Percentiles rank a stretch among this genome's conserved stretches.
Evolutionary conservation across 768 basidiomycete species (phyloP).

Genomic region (Termitomyces sp.): DNA sequence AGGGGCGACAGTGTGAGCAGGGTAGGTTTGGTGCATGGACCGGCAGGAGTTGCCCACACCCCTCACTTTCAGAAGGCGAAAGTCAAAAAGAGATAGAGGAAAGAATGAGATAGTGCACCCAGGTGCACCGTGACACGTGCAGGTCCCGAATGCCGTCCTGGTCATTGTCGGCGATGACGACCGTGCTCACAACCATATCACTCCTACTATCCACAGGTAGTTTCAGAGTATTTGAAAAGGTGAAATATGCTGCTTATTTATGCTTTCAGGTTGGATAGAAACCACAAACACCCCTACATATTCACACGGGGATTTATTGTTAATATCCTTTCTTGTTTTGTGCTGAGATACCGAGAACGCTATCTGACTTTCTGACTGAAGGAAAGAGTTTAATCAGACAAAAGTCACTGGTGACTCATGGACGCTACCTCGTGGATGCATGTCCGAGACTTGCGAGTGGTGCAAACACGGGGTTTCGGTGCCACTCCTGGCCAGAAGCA

Average conservation of each 20-base stretch:
- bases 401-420: not conserved
- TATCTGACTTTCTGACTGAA: too few species aligned
- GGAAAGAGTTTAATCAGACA: not conserved
- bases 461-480: slow-evolving; percentile 17
- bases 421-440: slow-evolving; percentile 11
- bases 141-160: too few species aligned
- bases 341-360: not conserved
- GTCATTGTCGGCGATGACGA: not conserved
- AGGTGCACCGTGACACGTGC: too few species aligned
- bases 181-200: not conserved
- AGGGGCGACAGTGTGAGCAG: too few species aligned
- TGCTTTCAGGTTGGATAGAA: not conserved
- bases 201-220: not conserved
- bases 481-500: slow-evolving; percentile 17
- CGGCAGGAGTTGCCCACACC: too few species aligned
- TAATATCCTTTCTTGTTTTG: not conserved
- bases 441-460: slow-evolving; percentile 21
- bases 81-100: too few species aligned
- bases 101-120: too few species aligned
- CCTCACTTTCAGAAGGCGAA: too few species aligned
- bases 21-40: too few species aligned
- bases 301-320: not conserved
- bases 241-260: not conserved
- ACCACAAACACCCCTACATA: not conserved
- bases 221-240: not conserved